Percentiles rank a stretch among this genome's conserved stretches.
These are phyloP conservation scores for Capsicum pubescens DNA, from an alignment of 257 asterid genomes.

Conservation along the genomic window DNA sequence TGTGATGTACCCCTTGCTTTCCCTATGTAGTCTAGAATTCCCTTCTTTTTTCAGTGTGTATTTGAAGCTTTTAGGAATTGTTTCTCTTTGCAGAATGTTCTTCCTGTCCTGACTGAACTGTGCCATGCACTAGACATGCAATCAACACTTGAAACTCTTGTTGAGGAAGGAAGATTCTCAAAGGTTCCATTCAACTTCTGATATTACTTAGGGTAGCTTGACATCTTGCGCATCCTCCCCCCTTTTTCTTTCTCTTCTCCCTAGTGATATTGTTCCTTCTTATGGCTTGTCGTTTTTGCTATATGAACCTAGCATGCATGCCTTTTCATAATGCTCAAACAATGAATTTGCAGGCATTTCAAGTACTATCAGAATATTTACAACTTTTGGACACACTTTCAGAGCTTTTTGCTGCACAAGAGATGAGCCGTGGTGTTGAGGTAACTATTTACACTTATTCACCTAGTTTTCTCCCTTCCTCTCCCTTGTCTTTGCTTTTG, in stretches of 20 bases:
- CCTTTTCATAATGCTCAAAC: slow-evolving; percentile 33
- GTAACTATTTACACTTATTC: slow-evolving; percentile 41
- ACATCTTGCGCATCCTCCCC: slow-evolving; percentile 27
- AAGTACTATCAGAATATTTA: slow-evolving; percentile 88
- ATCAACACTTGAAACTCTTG: slow-evolving; percentile 78
- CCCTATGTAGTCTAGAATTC: slow-evolving; percentile 7
- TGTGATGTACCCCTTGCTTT: background rate
- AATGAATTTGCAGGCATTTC: slow-evolving; percentile 81
- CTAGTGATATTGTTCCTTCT: slow-evolving; percentile 33
- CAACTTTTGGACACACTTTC: slow-evolving; percentile 89
- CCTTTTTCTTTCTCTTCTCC: slow-evolving; percentile 8
- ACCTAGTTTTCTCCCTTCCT: background rate
- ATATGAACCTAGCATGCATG: background rate
- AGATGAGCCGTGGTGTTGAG: slow-evolving; percentile 96
- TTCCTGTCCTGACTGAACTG: slow-evolving; percentile 85
- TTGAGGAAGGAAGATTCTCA: slow-evolving; percentile 84
- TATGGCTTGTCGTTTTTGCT: slow-evolving; percentile 14
- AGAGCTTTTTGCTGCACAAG: slow-evolving; percentile 83
- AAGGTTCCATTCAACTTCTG: slow-evolving; percentile 62
- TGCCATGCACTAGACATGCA: slow-evolving; percentile 85
- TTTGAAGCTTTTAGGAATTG: background rate
- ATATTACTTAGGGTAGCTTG: slow-evolving; percentile 36
- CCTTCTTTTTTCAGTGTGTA: background rate
- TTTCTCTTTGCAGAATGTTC: slow-evolving; percentile 67
- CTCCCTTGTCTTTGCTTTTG: background rate